phyloP scores from a whole-genome alignment of 768 basidiomycete species.

The Auricularia auricula-judae region DNA sequence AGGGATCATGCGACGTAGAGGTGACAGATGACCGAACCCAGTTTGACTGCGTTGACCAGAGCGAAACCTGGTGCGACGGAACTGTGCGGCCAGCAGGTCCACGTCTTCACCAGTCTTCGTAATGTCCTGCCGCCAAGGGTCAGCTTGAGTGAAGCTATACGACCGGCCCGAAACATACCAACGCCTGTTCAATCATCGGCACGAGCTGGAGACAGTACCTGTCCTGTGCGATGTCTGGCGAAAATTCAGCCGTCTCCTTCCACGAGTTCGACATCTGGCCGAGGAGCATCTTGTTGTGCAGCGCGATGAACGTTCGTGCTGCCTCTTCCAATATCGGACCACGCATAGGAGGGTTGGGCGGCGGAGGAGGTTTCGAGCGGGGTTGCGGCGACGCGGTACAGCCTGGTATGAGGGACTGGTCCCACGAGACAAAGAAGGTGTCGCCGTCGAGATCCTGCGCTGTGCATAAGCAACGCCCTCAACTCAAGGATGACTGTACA shows the following conservation, averaged over 20 bases:
- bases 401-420: slow-evolving; percentile 11
- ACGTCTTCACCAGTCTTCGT: neutral
- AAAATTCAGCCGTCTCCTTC: slow-evolving; percentile 7
- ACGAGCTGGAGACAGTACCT: slow-evolving; percentile 6
- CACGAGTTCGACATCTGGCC: slow-evolving; percentile 12
- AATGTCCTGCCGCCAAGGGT: neutral
- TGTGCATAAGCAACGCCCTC: neutral
- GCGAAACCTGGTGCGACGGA: neutral
- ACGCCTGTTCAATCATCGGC: slow-evolving; percentile 10
- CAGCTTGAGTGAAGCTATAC: neutral
- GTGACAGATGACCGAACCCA: neutral
- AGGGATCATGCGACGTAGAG: neutral
- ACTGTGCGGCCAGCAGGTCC: neutral
- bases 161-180: slow-evolving; percentile 6
- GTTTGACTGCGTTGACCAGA: neutral
- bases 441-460: slow-evolving; percentile 17
- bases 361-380: neutral
- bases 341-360: neutral
- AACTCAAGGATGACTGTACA: neutral
- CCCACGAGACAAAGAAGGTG: slow-evolving; percentile 11
- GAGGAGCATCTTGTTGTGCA: slow-evolving; percentile 11
- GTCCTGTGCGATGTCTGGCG: slow-evolving; percentile 8
- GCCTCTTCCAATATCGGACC: slow-evolving; percentile 9
- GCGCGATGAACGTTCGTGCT: slow-evolving; percentile 9
- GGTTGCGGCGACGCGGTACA: neutral